phyloP scores from a whole-genome alignment of 2,329 filamentous ascomycete species.

The Alternaria infectoria region DNA sequence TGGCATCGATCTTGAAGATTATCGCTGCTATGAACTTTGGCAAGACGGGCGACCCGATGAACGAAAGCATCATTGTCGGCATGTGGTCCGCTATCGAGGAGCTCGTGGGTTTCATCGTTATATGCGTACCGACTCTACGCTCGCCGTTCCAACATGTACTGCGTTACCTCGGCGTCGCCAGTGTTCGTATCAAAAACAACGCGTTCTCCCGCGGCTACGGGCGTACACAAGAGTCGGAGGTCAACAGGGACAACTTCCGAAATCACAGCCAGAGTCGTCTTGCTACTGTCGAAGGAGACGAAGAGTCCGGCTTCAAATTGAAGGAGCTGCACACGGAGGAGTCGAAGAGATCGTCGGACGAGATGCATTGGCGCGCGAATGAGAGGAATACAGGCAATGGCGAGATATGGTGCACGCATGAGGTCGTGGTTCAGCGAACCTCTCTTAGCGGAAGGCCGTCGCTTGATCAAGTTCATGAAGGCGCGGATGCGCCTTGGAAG shows the following conservation, averaged over 20 bases:
- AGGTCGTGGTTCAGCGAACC: constrained; percentile 15
- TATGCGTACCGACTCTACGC: constrained; percentile 31
- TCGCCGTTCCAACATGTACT: constrained; percentile 23
- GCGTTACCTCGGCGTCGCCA: constrained; percentile 14
- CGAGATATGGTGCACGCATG: constrained; percentile 21
- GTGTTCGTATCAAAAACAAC: constrained; percentile 2
- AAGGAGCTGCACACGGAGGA: constrained; percentile 5
- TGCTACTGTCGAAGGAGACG: background rate
- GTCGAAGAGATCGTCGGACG: constrained; percentile 8
- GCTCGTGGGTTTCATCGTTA: constrained; percentile 28
- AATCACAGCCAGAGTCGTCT: constrained; percentile 8
- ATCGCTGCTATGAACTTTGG: constrained; percentile 22
- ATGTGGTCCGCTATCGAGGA: constrained; percentile 34
- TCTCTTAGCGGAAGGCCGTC: constrained; percentile 10
- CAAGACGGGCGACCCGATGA: constrained; percentile 16
- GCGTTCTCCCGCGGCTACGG: constrained; percentile 11
- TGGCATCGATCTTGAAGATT: constrained; percentile 25
- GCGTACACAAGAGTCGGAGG: background rate
- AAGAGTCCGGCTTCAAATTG: constrained; percentile 4
- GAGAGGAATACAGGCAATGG: background rate
- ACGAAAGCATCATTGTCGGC: constrained; percentile 19
- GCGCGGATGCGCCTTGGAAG: constrained; percentile 4
- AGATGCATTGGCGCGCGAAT: background rate
- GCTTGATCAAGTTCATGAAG: background rate
- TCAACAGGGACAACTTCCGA: background rate